phyloP scores from a whole-genome alignment of 306 rosid species.

The Prunus mira region DNA sequence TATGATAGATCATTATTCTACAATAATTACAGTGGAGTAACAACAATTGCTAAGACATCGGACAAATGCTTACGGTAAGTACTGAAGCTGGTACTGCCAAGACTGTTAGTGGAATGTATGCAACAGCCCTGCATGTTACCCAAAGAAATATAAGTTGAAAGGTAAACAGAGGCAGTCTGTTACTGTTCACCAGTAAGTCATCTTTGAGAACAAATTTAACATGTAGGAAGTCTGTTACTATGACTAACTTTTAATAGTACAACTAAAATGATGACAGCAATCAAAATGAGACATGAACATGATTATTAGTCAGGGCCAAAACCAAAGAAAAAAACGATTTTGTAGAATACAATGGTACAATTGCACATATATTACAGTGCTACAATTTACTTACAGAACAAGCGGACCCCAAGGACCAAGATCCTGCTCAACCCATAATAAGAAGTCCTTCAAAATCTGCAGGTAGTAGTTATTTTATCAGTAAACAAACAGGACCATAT shows the following conservation, averaged over 20 bases:
- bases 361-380: neutral
- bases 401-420: slow-evolving; percentile 97
- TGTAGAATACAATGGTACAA: neutral
- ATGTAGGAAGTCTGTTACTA: neutral
- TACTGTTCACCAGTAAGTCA: neutral
- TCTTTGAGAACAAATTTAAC: neutral
- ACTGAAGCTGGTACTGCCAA: slow-evolving; percentile 92
- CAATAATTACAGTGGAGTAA: slow-evolving; percentile 4
- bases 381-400: slow-evolving; percentile 62
- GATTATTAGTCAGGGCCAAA: neutral
- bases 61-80: slow-evolving; percentile 54
- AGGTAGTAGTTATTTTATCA: slow-evolving; percentile 8
- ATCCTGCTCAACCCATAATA: slow-evolving; percentile 84
- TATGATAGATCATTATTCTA: neutral
- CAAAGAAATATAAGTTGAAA: slow-evolving; percentile 7
- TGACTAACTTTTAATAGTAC: neutral
- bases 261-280: neutral
- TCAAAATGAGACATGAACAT: neutral
- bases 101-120: slow-evolving; percentile 83
- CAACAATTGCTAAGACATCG: neutral
- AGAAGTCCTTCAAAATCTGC: slow-evolving; percentile 73
- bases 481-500: neutral
- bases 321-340: neutral
- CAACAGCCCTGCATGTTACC: slow-evolving; percentile 58
- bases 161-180: neutral